Percentiles rank a stretch among this genome's conserved stretches.
Evolutionary conservation across 345 rosid genomes (phyloP).

Genomic region (Populus euphratica): DNA sequence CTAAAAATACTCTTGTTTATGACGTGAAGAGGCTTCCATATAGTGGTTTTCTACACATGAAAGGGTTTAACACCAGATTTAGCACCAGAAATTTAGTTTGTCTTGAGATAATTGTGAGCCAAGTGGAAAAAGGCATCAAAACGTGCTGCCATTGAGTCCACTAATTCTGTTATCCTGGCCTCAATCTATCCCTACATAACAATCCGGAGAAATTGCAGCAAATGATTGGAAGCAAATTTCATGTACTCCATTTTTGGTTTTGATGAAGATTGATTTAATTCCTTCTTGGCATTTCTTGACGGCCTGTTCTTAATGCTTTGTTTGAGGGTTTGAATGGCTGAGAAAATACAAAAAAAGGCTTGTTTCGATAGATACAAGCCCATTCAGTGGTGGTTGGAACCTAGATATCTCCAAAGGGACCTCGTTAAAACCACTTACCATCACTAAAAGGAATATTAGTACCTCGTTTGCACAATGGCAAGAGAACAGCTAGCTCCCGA

Average conservation of each 20-base stretch:
- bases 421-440: conserved; percentile 4
- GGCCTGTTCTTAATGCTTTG: not conserved
- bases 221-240: conserved; percentile 30
- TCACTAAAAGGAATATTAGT: conserved; percentile 17
- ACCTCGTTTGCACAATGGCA: conserved; percentile 7
- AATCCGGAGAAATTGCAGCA: conserved; percentile 1
- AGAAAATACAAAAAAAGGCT: conserved; percentile 27
- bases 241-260: not conserved
- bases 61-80: not conserved
- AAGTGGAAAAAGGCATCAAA: conserved; percentile 13
- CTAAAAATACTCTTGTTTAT: too few species aligned
- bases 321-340: conserved; percentile 12
- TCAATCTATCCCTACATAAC: not conserved
- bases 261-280: conserved; percentile 36
- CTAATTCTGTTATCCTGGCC: not conserved
- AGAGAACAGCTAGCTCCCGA: conserved; percentile 23
- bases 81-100: not conserved
- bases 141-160: conserved; percentile 25
- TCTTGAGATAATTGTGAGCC: not conserved
- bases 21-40: too few species aligned
- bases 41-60: not conserved
- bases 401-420: conserved; percentile 31
- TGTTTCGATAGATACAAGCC: conserved; percentile 13
- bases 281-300: conserved; percentile 17
- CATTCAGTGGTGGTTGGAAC: conserved; percentile 23